These are phyloP conservation scores for Helianthus tuberosus DNA, from an alignment of 129 eudicot species.

Conservation along the genomic window DNA sequence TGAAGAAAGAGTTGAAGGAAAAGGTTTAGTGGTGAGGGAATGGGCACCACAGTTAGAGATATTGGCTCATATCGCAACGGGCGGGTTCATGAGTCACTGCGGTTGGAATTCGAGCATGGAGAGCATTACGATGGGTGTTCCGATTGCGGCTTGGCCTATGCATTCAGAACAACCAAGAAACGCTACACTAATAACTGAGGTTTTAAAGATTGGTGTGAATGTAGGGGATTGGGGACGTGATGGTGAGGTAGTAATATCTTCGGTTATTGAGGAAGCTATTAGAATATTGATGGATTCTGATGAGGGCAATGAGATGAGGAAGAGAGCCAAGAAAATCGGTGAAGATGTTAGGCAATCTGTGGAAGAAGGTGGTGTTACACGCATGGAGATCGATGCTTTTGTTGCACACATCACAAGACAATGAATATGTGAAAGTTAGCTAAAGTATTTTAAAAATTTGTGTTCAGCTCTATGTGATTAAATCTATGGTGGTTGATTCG, in stretches of 20 bases:
- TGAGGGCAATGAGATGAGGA: constrained; percentile 36
- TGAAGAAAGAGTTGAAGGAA: constrained; percentile 31
- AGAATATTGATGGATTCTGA: constrained; percentile 30
- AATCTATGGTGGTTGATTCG: no score
- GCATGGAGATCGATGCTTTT: constrained; percentile 35
- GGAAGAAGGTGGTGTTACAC: constrained; percentile 28
- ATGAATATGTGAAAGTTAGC: background rate
- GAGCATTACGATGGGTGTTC: constrained; percentile 50
- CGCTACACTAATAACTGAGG: constrained; percentile 24
- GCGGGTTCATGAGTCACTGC: constrained; percentile 41
- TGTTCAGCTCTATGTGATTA: no score
- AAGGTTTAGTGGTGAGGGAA: constrained; percentile 34
- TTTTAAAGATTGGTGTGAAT: constrained; percentile 30
- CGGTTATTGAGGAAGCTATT: constrained; percentile 1
- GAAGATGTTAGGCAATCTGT: constrained; percentile 20
- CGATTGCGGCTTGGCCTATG: constrained; percentile 51
- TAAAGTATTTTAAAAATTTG: no score
- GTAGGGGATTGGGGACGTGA: constrained; percentile 32
- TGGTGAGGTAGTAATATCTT: constrained; percentile 20
- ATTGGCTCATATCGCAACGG: constrained; percentile 33
- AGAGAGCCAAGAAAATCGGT: constrained; percentile 28
- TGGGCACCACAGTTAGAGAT: constrained; percentile 45
- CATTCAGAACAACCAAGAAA: constrained; percentile 57
- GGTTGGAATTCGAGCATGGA: constrained; percentile 57
- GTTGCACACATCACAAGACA: constrained; percentile 29